Evolutionary conservation across 805 yeast species (phyloP).

Genomic region (Barnettozyma populi): DNA sequence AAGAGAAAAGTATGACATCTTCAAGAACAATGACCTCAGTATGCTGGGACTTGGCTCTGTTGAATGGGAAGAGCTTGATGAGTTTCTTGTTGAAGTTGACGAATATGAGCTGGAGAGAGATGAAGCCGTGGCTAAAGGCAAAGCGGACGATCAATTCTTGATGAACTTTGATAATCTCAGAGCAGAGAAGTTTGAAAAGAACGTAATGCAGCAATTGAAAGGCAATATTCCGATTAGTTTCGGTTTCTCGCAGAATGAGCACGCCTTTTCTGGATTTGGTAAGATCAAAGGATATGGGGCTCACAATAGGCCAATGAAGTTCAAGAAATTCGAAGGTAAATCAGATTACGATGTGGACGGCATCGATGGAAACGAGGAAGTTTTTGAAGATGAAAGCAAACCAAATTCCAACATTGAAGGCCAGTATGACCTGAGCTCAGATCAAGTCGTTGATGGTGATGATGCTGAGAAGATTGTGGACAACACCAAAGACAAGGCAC

Average conservation of each 20-base stretch:
- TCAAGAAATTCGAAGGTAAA: slow-evolving; percentile 15
- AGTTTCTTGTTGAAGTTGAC: slow-evolving; percentile 23
- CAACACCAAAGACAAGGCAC: slow-evolving; percentile 17
- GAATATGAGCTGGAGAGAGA: slow-evolving; percentile 14
- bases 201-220: slow-evolving; percentile 15
- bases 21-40: slow-evolving; percentile 71
- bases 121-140: slow-evolving; percentile 1
- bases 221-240: slow-evolving; percentile 15
- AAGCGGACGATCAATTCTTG: slow-evolving; percentile 19
- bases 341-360: slow-evolving; percentile 11
- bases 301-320: slow-evolving; percentile 16
- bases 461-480: slow-evolving; percentile 3
- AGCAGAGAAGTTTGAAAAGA: slow-evolving; percentile 20
- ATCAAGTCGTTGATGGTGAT: slow-evolving; percentile 16
- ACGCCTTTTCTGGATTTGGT: slow-evolving; percentile 17
- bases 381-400: slow-evolving; percentile 1
- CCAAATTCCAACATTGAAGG: slow-evolving; percentile 15
- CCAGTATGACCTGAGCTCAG: slow-evolving; percentile 22
- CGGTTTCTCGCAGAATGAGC: slow-evolving; percentile 18
- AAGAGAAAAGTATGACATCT: slow-evolving; percentile 59
- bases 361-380: slow-evolving; percentile 1
- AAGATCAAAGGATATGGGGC: slow-evolving; percentile 10
- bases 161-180: slow-evolving; percentile 15
- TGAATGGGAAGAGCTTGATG: slow-evolving; percentile 66
- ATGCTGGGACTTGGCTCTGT: slow-evolving; percentile 45